A percentile compares a stretch with the other conserved stretches of the same genome.
These are phyloP conservation scores for Alternaria sp. DNA, from an alignment of 2,329 filamentous ascomycete genomes.

Conservation along the genomic window DNA sequence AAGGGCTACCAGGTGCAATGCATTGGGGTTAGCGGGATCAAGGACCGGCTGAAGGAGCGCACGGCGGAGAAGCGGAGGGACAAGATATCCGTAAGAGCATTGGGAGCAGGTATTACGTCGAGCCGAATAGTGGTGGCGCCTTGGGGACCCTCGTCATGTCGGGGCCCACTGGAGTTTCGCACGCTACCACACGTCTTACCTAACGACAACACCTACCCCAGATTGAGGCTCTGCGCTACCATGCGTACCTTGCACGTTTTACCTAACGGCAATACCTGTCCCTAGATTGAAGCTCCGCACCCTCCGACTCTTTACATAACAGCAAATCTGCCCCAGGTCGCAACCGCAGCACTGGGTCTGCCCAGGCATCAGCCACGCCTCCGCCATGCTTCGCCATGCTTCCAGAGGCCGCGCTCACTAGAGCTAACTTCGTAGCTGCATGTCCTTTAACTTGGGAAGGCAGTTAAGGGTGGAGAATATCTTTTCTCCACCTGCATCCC, in stretches of 20 bases:
- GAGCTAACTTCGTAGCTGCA: neutral
- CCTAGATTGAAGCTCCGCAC: conserved; percentile 13
- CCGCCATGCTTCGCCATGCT: neutral
- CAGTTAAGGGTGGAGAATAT: neutral
- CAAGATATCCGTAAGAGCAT: conserved; percentile 64
- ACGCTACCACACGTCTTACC: conserved; percentile 15
- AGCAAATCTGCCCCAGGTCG: conserved; percentile 18
- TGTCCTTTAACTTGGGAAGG: neutral
- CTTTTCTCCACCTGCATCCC: conserved; percentile 3
- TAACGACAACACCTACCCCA: conserved; percentile 12
- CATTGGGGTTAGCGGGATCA: conserved; percentile 59
- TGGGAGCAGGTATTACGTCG: conserved; percentile 53
- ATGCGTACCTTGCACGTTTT: conserved; percentile 6
- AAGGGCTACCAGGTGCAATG: conserved; percentile 45
- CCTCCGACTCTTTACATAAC: conserved; percentile 10
- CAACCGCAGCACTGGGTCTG: conserved; percentile 15
- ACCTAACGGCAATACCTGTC: conserved; percentile 12
- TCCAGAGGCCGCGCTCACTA: conserved; percentile 9
- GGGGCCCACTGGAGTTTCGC: neutral
- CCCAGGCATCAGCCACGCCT: conserved; percentile 6
- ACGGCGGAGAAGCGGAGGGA: conserved; percentile 62
- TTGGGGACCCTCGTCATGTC: neutral
- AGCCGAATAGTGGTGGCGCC: conserved; percentile 20
- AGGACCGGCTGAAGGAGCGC: conserved; percentile 57
- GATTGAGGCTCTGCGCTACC: conserved; percentile 13